Evolutionary conservation across 1,284 basidiomycete genomes (phyloP), one percentile per base, ranked within the genome.

Genomic region (Psilocybe mexicana): DNA sequence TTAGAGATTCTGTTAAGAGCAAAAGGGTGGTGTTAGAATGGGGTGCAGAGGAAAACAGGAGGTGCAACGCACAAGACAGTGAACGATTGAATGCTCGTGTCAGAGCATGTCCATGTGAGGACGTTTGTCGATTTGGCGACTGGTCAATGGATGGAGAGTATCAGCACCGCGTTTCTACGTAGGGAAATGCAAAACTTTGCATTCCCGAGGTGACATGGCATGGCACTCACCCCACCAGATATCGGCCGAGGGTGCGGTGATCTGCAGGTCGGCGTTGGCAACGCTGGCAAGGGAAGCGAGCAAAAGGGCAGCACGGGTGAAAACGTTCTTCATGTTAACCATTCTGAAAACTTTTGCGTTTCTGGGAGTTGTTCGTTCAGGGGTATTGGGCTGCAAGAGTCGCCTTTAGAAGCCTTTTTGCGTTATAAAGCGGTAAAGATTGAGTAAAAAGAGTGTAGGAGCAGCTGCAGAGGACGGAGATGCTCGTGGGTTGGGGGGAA

Each of bases 191-290:
- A 4, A 33, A 8, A 33, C 5, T 8, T 0, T 33, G 8, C 4
- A 8, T 6, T 33, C 30, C 51, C 42, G 25, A 25, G n/a, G 38
- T 40, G 14, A 12, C 4, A 43, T 48, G 8, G 23, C 23, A 1
- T 2, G 42, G 26, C 6, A 72, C 76, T 57, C 54, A 78, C 76
- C 71, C 76, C 76, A 78, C 76, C 76, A 77, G 7, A 65, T 60
- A 54, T 63, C 55, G 18, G 66, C 14, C 12, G 64, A 63, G 10
- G 74, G 76, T 24, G 56, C 58, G 18, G 64, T 65, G 62, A 76
- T 70, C 42, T 59, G 18, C 51, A 73, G 63, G 40, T 69, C 62
- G 46, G 63, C 67, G n/a, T 54, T 54, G 49, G 63, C 69, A 35
- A 67, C 58, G 42, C 53, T 51, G 14, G 57, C 64, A 28, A 69